Conservation (phyloP, 441 rosid species). For the Adansonia gregorii region DNA sequence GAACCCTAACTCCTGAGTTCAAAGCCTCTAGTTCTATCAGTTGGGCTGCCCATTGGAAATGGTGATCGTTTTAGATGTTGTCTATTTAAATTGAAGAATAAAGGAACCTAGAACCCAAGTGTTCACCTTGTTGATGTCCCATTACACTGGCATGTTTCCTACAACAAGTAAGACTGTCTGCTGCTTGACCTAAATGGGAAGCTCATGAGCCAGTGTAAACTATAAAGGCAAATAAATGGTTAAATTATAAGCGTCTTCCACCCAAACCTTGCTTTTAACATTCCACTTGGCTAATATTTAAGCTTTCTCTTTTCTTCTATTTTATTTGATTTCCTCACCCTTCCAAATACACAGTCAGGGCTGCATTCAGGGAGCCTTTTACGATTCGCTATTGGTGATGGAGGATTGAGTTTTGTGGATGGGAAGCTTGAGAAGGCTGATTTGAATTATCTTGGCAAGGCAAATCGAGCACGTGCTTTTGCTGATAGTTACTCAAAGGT, state of each 20-base stretch:
- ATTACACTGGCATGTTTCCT: not conserved
- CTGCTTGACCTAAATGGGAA: not conserved
- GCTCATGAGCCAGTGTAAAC: not conserved
- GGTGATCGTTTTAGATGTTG: not conserved
- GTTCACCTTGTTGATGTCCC: not conserved
- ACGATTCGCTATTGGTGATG: conserved; percentile 72
- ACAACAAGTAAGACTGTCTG: not conserved
- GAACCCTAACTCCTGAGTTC: not conserved
- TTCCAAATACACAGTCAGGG: conserved; percentile 55
- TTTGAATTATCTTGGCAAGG: conserved; percentile 65
- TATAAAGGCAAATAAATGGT: conserved; percentile 12
- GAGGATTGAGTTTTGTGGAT: conserved; percentile 73
- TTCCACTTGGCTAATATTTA: conserved; percentile 26
- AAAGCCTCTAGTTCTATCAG: conserved; percentile 1
- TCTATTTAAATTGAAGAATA: conserved; percentile 15
- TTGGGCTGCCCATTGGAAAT: not conserved
- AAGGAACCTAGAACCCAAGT: not conserved
- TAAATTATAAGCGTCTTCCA: not conserved
- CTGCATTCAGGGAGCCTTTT: conserved; percentile 64
- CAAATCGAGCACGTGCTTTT: conserved; percentile 78
- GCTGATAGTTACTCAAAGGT: conserved; percentile 98
- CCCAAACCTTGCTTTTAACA: not conserved
- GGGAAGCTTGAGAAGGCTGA: conserved; percentile 86
- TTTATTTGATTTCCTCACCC: not conserved
- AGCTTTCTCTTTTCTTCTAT: not conserved